Percentiles rank a stretch among this genome's conserved stretches.
These are phyloP conservation scores for Eucommia ulmoides DNA, from an alignment of 257 asterid species.

Conservation along the genomic window DNA sequence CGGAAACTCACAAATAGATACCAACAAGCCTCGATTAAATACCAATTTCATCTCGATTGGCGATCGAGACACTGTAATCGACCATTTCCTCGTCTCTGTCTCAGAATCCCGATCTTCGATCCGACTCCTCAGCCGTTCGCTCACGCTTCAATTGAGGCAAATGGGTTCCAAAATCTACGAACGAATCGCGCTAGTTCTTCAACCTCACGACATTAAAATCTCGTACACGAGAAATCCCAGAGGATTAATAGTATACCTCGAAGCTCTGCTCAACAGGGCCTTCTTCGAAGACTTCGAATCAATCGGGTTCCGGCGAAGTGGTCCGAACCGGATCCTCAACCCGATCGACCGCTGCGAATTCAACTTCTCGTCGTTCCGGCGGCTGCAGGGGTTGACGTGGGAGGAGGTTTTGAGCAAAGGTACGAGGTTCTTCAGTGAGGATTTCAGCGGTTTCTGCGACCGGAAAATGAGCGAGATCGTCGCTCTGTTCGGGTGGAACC, in stretches of 20 bases:
- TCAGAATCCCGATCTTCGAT: conserved; percentile 65
- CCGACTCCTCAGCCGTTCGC: conserved; percentile 43
- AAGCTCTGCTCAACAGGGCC: conserved; percentile 61
- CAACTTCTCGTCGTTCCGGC: conserved; percentile 45
- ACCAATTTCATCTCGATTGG: conserved; percentile 19
- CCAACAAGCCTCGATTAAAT: conserved; percentile 6
- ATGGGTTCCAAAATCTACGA: conserved; percentile 54
- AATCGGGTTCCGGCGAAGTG: conserved; percentile 39
- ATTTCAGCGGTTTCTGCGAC: conserved; percentile 84
- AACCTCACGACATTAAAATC: conserved; percentile 64
- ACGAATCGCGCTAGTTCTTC: conserved; percentile 50
- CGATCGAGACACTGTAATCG: conserved; percentile 46
- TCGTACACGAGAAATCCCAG: conserved; percentile 64
- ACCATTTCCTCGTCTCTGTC: conserved; percentile 56
- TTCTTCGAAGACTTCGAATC: conserved; percentile 76
- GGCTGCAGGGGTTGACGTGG: conserved; percentile 67
- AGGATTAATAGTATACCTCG: conserved; percentile 46
- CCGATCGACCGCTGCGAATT: conserved; percentile 76
- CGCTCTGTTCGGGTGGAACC: conserved; percentile 81
- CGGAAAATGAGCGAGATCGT: conserved; percentile 94
- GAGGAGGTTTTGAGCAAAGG: conserved; percentile 80
- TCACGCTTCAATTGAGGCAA: conserved; percentile 46
- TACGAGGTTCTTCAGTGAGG: conserved; percentile 73
- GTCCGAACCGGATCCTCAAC: conserved; percentile 35
- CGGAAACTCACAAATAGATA: conserved; percentile 8